Evolutionary conservation across 208 protist genomes (phyloP).

Genomic region (Naegleria gruberi): DNA sequence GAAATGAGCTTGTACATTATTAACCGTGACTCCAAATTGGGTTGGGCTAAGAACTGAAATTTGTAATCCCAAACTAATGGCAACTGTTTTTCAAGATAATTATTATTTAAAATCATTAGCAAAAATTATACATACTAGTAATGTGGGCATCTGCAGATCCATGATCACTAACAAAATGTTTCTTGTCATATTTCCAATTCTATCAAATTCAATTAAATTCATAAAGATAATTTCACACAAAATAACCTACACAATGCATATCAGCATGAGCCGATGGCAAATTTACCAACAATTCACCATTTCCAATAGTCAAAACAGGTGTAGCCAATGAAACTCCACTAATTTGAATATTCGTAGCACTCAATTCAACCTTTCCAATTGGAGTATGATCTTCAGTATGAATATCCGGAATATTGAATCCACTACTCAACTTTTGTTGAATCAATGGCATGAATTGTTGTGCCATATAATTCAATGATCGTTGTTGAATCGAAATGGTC

Average conservation of each 20-base stretch:
- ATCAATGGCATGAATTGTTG: not conserved
- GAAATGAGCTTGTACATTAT: not conserved
- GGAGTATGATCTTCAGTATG: not conserved
- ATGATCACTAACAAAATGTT: not conserved
- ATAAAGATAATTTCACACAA: not conserved
- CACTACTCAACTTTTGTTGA: not conserved
- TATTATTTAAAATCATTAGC: too few relatives aligned
- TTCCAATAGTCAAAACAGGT: not conserved
- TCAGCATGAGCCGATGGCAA: not conserved
- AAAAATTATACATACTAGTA: not conserved
- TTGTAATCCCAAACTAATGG: not conserved
- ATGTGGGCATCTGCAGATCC: not conserved
- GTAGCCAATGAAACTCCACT: not conserved
- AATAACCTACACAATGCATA: not conserved
- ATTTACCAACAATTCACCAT: not conserved
- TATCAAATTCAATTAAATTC: too few relatives aligned
- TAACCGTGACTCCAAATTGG: not conserved
- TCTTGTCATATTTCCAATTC: not conserved
- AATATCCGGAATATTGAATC: not conserved
- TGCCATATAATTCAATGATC: not conserved
- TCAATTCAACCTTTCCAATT: not conserved
- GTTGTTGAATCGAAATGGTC: not conserved
- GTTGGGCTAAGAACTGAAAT: not conserved
- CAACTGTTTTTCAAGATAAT: not conserved
- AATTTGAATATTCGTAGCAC: not conserved